phyloP scores from a whole-genome alignment of 2,329 filamentous ascomycete species.

The Trichoderma harzianum region DNA sequence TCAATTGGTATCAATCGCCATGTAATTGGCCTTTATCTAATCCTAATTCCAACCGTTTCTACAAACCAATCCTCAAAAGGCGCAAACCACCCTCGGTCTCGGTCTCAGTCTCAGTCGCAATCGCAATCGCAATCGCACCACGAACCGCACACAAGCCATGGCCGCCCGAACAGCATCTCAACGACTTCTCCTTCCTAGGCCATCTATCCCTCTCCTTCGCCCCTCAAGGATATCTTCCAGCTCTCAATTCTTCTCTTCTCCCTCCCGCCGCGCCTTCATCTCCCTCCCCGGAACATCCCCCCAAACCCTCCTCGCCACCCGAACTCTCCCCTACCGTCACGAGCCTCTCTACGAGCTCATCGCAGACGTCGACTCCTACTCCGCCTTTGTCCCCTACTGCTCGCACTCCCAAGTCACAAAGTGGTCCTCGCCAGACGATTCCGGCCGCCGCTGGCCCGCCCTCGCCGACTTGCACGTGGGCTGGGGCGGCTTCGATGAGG shows the following conservation, averaged over 20 bases:
- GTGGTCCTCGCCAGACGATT: conserved; percentile 57
- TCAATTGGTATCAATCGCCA: not conserved
- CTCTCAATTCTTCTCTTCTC: not conserved
- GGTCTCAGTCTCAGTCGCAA: not conserved
- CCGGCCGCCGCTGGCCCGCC: conserved; percentile 60
- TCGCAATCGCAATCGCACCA: not conserved
- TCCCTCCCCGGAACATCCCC: conserved; percentile 30
- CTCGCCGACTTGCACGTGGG: conserved; percentile 79
- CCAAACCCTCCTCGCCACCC: conserved; percentile 69
- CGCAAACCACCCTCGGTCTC: not conserved
- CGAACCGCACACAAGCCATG: conserved; percentile 4
- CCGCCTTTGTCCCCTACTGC: conserved; percentile 89
- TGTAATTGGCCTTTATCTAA: not conserved
- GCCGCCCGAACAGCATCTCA: conserved; percentile 18
- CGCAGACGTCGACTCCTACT: conserved; percentile 82
- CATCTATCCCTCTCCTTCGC: not conserved
- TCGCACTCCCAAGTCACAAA: conserved; percentile 70
- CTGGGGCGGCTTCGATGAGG: conserved; percentile 79
- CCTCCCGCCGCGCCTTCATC: conserved; percentile 39
- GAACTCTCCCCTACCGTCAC: conserved; percentile 72
- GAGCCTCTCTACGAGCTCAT: conserved; percentile 76
- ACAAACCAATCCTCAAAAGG: not conserved
- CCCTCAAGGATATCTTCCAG: not conserved
- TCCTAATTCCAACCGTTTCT: not conserved
- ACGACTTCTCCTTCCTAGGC: not conserved